These are phyloP conservation scores for Lepidium aucheri DNA, from an alignment of 345 rosid genomes.

Conservation along the genomic window DNA sequence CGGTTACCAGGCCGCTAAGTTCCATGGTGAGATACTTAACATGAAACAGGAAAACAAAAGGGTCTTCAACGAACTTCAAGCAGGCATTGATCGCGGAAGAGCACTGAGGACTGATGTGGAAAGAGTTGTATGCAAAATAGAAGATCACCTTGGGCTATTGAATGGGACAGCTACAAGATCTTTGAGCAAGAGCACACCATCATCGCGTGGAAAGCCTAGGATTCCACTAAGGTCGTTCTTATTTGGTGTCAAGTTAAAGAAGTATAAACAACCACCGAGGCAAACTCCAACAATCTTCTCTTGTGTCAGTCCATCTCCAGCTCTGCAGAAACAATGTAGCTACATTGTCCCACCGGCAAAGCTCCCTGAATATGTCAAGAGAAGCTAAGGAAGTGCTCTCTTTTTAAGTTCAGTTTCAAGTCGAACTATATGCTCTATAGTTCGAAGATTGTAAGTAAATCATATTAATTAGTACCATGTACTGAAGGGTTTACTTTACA, in stretches of 20 bases:
- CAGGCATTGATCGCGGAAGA: constrained; percentile 44
- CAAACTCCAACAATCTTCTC: constrained; percentile 43
- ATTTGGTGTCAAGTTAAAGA: constrained; percentile 82
- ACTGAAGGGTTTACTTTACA: constrained; percentile 15
- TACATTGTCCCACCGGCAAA: constrained; percentile 14
- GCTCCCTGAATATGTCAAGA: constrained; percentile 9
- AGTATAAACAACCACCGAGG: constrained; percentile 25
- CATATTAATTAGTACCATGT: constrained; percentile 19
- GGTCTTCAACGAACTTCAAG: constrained; percentile 44
- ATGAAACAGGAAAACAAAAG: constrained; percentile 81
- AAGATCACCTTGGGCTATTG: constrained; percentile 36
- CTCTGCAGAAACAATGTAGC: constrained; percentile 46
- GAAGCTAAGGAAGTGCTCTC: constrained; percentile 4
- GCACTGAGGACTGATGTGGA: constrained; percentile 46
- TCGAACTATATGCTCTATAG: not conserved
- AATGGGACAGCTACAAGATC: constrained; percentile 2
- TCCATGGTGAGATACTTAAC: constrained; percentile 73
- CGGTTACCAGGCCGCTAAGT: constrained; percentile 61
- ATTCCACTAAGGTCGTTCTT: constrained; percentile 75
- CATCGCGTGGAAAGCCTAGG: constrained; percentile 30
- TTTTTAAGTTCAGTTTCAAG: not conserved
- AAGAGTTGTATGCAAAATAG: constrained; percentile 35
- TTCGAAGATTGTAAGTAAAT: constrained; percentile 10
- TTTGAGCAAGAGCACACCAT: constrained; percentile 17
- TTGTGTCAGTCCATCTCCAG: constrained; percentile 39